Evolutionary conservation across 1,284 basidiomycete species (phyloP).

Genomic region (Hymenochaete sp.): DNA sequence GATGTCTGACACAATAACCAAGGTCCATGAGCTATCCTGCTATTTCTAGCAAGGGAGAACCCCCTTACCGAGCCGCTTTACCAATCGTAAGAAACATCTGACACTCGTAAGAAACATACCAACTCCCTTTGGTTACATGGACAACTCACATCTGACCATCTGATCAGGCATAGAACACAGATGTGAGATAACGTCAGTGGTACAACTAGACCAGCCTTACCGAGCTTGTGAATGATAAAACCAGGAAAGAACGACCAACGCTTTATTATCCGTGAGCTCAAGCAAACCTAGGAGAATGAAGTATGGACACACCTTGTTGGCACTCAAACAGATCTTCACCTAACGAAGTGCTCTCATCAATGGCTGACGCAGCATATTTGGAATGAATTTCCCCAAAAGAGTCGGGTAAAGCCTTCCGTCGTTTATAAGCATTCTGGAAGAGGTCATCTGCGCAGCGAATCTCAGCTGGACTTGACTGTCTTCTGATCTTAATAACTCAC

Average conservation of each 20-base stretch:
- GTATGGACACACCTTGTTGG: constrained; percentile 43
- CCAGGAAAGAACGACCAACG: constrained; percentile 54
- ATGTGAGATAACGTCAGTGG: too few relatives aligned
- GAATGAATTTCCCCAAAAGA: constrained; percentile 64
- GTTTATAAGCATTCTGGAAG: constrained; percentile 39
- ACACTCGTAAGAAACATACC: neutral
- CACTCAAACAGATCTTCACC: constrained; percentile 52
- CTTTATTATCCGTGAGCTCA: constrained; percentile 29
- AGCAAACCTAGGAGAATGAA: neutral
- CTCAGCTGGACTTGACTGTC: too few relatives aligned
- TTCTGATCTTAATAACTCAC: constrained; percentile 30
- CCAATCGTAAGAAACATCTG: constrained; percentile 55
- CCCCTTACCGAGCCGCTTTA: constrained; percentile 38
- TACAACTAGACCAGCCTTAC: too few relatives aligned
- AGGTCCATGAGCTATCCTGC: neutral
- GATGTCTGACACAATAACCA: constrained; percentile 23
- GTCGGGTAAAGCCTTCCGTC: constrained; percentile 40
- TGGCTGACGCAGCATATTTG: constrained; percentile 42
- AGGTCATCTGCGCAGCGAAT: constrained; percentile 39
- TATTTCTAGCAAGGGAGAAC: neutral
- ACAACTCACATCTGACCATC: constrained; percentile 13
- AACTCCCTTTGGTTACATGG: constrained; percentile 13
- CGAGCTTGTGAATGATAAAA: constrained; percentile 67
- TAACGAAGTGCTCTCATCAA: constrained; percentile 40
- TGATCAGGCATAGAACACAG: neutral